Evolutionary conservation across 495 filamentous ascomycete genomes (phyloP).

Genomic region (Trichoderma orchidacearum): DNA sequence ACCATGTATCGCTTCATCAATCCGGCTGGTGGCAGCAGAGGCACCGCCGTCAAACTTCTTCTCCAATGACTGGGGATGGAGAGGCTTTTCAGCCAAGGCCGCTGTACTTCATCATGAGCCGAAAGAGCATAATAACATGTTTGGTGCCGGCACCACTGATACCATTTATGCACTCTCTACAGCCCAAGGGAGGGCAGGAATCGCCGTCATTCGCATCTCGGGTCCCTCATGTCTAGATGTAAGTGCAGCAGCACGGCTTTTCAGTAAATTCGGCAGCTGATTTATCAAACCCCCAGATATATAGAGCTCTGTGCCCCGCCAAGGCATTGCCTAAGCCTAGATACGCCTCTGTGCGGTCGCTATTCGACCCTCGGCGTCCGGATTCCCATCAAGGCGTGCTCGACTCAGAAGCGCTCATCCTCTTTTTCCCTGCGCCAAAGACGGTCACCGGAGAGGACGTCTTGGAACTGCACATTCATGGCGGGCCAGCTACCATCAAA

Average conservation of each 20-base stretch:
- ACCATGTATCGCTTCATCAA: not conserved
- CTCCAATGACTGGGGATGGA: not conserved
- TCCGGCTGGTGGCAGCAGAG: not conserved
- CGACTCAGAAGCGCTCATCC: constrained; percentile 67
- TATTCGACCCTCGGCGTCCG: constrained; percentile 37
- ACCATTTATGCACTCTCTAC: constrained; percentile 94
- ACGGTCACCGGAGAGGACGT: constrained; percentile 89
- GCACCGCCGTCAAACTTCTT: not conserved
- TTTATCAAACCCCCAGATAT: constrained; percentile 42
- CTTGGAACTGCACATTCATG: constrained; percentile 86
- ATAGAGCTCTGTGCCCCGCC: constrained; percentile 58
- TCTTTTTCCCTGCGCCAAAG: constrained; percentile 76
- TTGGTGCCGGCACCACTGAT: constrained; percentile 10
- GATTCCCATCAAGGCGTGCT: constrained; percentile 33
- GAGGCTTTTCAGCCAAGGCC: not conserved
- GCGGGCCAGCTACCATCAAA: constrained; percentile 77
- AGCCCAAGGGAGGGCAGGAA: constrained; percentile 71
- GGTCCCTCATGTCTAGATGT: constrained; percentile 62
- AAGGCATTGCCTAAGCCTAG: constrained; percentile 54
- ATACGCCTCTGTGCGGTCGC: constrained; percentile 59
- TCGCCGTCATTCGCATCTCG: constrained; percentile 82
- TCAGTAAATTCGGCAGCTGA: not conserved
- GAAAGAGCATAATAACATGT: not conserved
- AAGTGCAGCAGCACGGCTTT: constrained; percentile 12
- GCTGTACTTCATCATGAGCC: not conserved